Evolutionary conservation across 1,139 yeast genomes (phyloP).

Genomic region (Suhomyces chickasaworum): DNA sequence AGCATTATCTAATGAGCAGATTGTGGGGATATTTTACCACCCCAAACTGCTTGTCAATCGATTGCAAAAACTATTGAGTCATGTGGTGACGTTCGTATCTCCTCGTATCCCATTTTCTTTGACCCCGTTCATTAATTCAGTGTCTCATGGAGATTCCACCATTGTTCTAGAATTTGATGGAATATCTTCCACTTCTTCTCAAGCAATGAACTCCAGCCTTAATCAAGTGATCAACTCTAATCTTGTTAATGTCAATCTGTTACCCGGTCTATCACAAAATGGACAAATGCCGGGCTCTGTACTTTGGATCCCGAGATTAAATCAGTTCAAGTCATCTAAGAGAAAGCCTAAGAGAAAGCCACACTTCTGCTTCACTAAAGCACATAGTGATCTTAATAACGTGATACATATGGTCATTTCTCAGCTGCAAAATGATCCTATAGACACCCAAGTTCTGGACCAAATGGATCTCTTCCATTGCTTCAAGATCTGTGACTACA

Average conservation of each 20-base stretch:
- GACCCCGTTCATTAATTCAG: conserved; percentile 8
- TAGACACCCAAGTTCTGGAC: conserved; percentile 15
- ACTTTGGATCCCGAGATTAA: conserved; percentile 27
- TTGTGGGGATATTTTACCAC: conserved; percentile 10
- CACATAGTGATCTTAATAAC: not conserved
- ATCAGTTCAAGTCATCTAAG: too few relatives aligned
- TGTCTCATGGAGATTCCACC: conserved; percentile 2
- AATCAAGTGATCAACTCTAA: too few relatives aligned
- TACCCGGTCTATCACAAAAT: too few relatives aligned
- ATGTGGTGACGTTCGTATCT: conserved; percentile 4
- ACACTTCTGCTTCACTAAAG: too few relatives aligned
- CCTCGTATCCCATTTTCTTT: not conserved
- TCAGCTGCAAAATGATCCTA: conserved; percentile 4
- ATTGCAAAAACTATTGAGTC: not conserved
- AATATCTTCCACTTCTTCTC: too few relatives aligned
- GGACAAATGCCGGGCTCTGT: conserved; percentile 12
- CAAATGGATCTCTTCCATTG: conserved; percentile 22
- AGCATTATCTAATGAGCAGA: not conserved
- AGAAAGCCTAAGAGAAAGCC: too few relatives aligned
- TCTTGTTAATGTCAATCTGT: too few relatives aligned
- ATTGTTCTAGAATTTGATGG: conserved; percentile 11
- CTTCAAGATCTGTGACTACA: conserved; percentile 17
- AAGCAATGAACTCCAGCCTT: conserved; percentile 17
- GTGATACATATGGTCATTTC: conserved; percentile 6
- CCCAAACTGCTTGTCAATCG: conserved; percentile 3